Evolutionary conservation across 345 rosid species (phyloP).

Genomic region (Eutrema yunnanense): DNA sequence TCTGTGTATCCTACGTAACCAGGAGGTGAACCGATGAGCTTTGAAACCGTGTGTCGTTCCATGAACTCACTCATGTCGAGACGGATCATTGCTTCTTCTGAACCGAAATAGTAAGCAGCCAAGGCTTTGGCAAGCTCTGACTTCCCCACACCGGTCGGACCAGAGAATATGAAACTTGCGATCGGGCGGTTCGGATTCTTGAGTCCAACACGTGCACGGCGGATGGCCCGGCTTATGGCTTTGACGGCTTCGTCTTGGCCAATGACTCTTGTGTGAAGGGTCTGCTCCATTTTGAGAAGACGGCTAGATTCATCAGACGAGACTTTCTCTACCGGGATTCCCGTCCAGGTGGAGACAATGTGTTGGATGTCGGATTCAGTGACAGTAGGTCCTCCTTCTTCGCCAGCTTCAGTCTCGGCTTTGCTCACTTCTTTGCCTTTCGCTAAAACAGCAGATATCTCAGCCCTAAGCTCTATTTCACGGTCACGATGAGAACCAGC

Average conservation of each 20-base stretch:
- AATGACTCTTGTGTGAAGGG: slow-evolving; percentile 80
- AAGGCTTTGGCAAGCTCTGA: slow-evolving; percentile 95
- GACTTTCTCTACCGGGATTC: slow-evolving; percentile 98
- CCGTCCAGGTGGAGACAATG: slow-evolving; percentile 93
- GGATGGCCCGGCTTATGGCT: slow-evolving; percentile 93
- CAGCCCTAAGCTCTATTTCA: slow-evolving; percentile 92
- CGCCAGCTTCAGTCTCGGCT: slow-evolving; percentile 87
- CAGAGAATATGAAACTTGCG: slow-evolving; percentile 98
- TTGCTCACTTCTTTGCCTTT: slow-evolving; percentile 94
- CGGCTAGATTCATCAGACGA: slow-evolving; percentile 94
- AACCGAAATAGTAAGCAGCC: slow-evolving; percentile 94
- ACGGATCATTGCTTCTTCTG: slow-evolving; percentile 96
- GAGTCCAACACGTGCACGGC: slow-evolving; percentile 98
- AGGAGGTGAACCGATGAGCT: slow-evolving; percentile 97
- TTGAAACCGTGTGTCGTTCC: slow-evolving; percentile 96
- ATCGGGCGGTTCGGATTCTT: slow-evolving; percentile 94
- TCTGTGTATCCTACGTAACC: slow-evolving; percentile 98
- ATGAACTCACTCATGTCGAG: slow-evolving; percentile 99
- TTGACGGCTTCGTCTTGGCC: slow-evolving; percentile 99
- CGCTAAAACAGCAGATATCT: slow-evolving; percentile 70
- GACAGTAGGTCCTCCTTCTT: slow-evolving; percentile 78
- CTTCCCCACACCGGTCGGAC: slow-evolving; percentile 99
- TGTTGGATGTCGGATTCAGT: slow-evolving; percentile 89
- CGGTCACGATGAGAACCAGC: slow-evolving; percentile 93
- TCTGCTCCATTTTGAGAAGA: slow-evolving; percentile 92